These are phyloP conservation scores for Tulasnella sp. DNA, from an alignment of 768 basidiomycete genomes.

Conservation along the genomic window DNA sequence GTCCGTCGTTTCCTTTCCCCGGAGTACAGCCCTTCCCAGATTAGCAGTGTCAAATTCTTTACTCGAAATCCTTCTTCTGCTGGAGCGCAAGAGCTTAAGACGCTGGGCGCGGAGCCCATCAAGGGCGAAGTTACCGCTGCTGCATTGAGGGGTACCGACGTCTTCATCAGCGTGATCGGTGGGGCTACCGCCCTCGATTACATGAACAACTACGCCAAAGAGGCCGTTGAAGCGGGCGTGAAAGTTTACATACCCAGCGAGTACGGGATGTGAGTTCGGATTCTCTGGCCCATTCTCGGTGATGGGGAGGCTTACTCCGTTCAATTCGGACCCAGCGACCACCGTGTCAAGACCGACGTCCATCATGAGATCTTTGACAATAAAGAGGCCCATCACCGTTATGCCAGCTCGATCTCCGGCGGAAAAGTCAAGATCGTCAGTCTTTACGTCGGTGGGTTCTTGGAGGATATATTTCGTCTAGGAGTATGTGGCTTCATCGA, in stretches of 20 bases:
- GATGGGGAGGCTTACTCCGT: too few species aligned
- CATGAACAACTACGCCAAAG: slow-evolving; percentile 18
- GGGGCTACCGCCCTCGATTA: background rate
- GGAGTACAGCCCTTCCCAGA: background rate
- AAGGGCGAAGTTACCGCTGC: background rate
- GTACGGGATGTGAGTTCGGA: background rate
- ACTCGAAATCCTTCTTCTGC: background rate
- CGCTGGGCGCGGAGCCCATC: background rate
- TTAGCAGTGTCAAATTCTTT: background rate
- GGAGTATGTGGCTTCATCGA: too few species aligned
- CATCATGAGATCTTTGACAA: background rate
- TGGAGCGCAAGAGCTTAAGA: background rate
- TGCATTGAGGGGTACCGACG: background rate
- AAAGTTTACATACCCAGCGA: slow-evolving; percentile 11
- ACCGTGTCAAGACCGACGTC: background rate
- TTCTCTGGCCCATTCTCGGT: background rate
- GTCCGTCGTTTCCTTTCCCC: background rate
- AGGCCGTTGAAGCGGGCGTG: slow-evolving; percentile 23
- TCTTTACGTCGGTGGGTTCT: too few species aligned
- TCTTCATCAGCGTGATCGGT: background rate
- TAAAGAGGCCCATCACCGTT: background rate
- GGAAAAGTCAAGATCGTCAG: background rate
- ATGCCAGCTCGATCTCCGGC: background rate
- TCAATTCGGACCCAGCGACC: background rate
- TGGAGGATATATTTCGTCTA: too few species aligned